Base-by-base conservation (phyloP, 2,329 filamentous ascomycete genomes). In the Aspergillus terreus region DNA sequence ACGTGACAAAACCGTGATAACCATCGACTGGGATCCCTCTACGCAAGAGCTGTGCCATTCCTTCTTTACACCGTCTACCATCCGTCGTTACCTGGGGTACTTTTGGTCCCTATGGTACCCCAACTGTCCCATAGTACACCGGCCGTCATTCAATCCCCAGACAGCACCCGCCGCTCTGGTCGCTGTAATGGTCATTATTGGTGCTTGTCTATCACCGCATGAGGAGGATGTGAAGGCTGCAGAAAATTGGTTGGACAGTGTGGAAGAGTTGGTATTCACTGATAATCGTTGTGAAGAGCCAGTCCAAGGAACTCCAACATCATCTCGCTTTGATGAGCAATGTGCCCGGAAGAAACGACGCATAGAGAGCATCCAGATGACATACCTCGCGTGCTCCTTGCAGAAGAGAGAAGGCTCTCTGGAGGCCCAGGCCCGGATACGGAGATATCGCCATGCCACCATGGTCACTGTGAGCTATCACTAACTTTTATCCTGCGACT, bases 101-200 rank as follows among this genome's bases (percentile, higher is more conserved):
- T 67, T 65, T 49, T 66, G 64, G 64, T 57, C 57, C 2, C 42
- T 58, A 4, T 67, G 64, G 64, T 63, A 67, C 32, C 64, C 64
- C 4, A 63, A 63, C 43, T 65, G 63, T 32, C 64, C 63, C 2
- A 64, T 66, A 9, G 54, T 66, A 6, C 64, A 67, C 42, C 60
- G 53, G 19, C 63, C 64, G 2, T 57, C 57, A 0, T 67, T 67
- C 21, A 38, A 62, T 41, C 35, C 54, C 0, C 41, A 53, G 4
- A 48, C 47, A 2, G 57, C 58, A 4, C 53, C 53, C 5, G 7
- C 53, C 3, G 46, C 50, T 2, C 46, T 67, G 17, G 40, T 67
- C 10, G 62, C 58, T 35, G 58, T 63, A 1, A 67, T 66, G 64
- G 36, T 60, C 6, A 50, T 64, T 1, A 63, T 66, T 4, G 64